Evolutionary conservation across 148 eudicot genomes (phyloP).

Genomic region (Agrostemma githago): DNA sequence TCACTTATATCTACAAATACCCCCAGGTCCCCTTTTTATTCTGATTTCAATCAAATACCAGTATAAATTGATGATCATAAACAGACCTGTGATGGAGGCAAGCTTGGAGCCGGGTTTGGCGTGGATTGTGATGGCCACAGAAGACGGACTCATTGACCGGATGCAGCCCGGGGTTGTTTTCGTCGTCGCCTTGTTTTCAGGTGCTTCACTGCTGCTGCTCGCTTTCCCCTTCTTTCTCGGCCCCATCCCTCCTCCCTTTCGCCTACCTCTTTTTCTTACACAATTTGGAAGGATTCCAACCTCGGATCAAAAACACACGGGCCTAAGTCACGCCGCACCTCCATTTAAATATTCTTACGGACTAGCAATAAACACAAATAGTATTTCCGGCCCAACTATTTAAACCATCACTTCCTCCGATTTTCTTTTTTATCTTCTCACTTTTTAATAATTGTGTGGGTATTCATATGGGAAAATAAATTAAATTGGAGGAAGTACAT

Average conservation of each 20-base stretch:
- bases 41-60: not conserved
- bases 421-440: too few relatives aligned
- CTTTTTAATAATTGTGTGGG: too few relatives aligned
- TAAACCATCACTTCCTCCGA: too few relatives aligned
- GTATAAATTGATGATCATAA: not conserved
- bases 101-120: conserved; percentile 94
- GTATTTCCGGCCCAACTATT: too few relatives aligned
- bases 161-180: conserved; percentile 49
- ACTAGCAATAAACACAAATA: too few relatives aligned
- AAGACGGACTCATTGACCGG: conserved; percentile 52
- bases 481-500: too few relatives aligned
- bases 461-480: too few relatives aligned
- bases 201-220: conserved; percentile 42
- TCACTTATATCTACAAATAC: conserved; percentile 54
- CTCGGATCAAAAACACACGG: too few relatives aligned
- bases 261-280: too few relatives aligned
- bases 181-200: conserved; percentile 23
- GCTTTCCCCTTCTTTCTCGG: conserved; percentile 64
- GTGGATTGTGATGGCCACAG: conserved; percentile 82
- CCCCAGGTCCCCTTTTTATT: not conserved
- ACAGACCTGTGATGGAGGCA: conserved; percentile 71
- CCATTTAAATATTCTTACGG: too few relatives aligned
- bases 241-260: conserved; percentile 30
- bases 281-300: too few relatives aligned
- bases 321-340: too few relatives aligned